phyloP scores from a whole-genome alignment of 495 filamentous ascomycete genomes.

The Tuber umbilicatum region DNA sequence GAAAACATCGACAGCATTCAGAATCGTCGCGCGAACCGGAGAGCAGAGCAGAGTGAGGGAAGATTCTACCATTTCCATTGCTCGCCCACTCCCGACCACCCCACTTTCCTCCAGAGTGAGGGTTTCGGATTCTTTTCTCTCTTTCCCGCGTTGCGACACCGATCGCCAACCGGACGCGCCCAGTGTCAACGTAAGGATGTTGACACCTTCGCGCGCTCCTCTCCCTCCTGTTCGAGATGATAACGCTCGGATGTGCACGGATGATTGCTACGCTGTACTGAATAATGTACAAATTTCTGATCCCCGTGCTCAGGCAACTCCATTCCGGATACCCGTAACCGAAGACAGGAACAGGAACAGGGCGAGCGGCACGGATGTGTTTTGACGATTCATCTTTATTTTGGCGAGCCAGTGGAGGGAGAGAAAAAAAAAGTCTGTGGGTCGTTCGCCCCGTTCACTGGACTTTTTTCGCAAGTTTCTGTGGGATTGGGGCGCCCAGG shows the following conservation, averaged over 20 bases:
- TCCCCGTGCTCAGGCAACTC: not conserved
- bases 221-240: no score
- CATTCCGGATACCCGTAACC: not conserved
- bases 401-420: not conserved
- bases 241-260: not conserved
- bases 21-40: no score
- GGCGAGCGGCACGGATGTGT: not conserved
- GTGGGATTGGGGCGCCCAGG: not conserved
- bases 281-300: not conserved
- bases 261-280: not conserved
- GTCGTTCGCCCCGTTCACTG: not conserved
- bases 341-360: not conserved
- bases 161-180: no score
- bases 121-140: no score
- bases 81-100: no score
- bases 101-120: no score
- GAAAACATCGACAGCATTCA: no score
- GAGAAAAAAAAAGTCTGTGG: not conserved
- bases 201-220: no score
- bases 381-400: not conserved
- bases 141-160: no score
- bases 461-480: not conserved
- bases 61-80: no score
- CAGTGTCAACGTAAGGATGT: no score
- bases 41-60: no score